Evolutionary conservation across 2,329 filamentous ascomycete genomes (phyloP).

Genomic region (Cercospora janseana): DNA sequence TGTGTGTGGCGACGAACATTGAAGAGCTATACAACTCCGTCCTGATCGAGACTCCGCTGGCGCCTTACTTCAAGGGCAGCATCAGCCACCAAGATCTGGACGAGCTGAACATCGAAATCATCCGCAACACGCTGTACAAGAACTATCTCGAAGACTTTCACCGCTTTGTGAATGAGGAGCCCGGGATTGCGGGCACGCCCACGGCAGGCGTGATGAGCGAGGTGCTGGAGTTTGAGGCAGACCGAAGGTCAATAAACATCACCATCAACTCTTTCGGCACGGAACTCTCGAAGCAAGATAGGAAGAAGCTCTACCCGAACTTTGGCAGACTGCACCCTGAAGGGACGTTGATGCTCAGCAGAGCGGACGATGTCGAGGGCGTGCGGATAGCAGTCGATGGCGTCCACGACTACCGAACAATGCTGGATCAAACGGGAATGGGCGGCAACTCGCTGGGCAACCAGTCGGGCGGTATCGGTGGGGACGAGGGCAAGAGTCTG

Average conservation of each 20-base stretch:
- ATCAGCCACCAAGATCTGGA: constrained; percentile 95
- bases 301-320: constrained; percentile 91
- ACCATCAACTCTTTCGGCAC: constrained; percentile 98
- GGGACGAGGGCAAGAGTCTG: constrained; percentile 78
- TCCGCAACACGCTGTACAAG: constrained; percentile 97
- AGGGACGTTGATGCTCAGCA: constrained; percentile 88
- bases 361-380: constrained; percentile 91
- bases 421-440: constrained; percentile 87
- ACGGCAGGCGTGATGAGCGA: constrained; percentile 95
- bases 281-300: constrained; percentile 86
- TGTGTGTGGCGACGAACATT: constrained; percentile 96
- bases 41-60: constrained; percentile 91
- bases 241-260: constrained; percentile 96
- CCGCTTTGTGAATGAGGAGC: constrained; percentile 84
- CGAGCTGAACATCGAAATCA: constrained; percentile 98
- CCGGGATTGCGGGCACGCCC: constrained; percentile 82
- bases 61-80: constrained; percentile 95
- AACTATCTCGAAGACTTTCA: constrained; percentile 99
- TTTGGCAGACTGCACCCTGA: constrained; percentile 92
- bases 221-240: constrained; percentile 93
- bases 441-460: constrained; percentile 76
- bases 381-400: constrained; percentile 92
- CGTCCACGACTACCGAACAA: constrained; percentile 87
- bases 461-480: constrained; percentile 74
- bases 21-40: constrained; percentile 99